Evolutionary conservation across 208 protist genomes (phyloP).

Genomic region (Strigomonas culicis): DNA sequence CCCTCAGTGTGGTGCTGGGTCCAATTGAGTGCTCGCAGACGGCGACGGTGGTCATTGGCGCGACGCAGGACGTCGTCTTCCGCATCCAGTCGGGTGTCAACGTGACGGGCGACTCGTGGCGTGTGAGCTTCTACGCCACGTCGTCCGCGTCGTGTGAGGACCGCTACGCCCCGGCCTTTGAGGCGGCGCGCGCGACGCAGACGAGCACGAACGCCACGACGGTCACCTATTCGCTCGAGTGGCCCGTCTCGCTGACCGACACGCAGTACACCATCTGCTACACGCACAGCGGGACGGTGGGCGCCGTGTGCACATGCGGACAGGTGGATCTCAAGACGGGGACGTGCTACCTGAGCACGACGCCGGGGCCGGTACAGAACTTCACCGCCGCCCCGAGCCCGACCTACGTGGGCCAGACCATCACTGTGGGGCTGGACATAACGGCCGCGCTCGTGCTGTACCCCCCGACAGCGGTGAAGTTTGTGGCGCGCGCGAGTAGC

Average conservation of each 20-base stretch:
- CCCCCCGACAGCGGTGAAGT: conserved; percentile 63
- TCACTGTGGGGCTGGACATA: conserved; percentile 43
- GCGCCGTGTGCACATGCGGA: conserved; percentile 74
- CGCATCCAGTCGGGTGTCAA: conserved; percentile 34
- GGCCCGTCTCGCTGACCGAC: conserved; percentile 69
- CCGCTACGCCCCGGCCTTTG: conserved; percentile 55
- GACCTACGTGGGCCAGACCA: conserved; percentile 82
- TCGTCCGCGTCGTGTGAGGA: conserved; percentile 35
- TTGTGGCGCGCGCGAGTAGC: conserved; percentile 52
- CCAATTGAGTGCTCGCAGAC: conserved; percentile 65
- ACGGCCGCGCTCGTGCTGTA: conserved; percentile 34
- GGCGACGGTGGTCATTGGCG: conserved; percentile 48
- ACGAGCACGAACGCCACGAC: conserved; percentile 29
- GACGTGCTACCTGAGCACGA: conserved; percentile 64
- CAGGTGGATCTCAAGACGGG: conserved; percentile 66
- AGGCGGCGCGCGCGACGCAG: conserved; percentile 33
- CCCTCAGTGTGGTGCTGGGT: conserved; percentile 39
- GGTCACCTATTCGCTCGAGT: conserved; percentile 71
- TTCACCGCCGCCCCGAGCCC: conserved; percentile 50
- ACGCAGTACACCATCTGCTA: conserved; percentile 80
- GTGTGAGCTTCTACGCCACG: conserved; percentile 71
- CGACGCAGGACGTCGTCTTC: conserved; percentile 65
- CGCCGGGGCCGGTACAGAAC: conserved; percentile 37
- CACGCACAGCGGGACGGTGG: conserved; percentile 41
- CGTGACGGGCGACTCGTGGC: conserved; percentile 64